Evolutionary conservation across 2,329 filamentous ascomycete genomes (phyloP), one percentile per base, ranked within the genome.

Genomic region (Fusarium lateritium): DNA sequence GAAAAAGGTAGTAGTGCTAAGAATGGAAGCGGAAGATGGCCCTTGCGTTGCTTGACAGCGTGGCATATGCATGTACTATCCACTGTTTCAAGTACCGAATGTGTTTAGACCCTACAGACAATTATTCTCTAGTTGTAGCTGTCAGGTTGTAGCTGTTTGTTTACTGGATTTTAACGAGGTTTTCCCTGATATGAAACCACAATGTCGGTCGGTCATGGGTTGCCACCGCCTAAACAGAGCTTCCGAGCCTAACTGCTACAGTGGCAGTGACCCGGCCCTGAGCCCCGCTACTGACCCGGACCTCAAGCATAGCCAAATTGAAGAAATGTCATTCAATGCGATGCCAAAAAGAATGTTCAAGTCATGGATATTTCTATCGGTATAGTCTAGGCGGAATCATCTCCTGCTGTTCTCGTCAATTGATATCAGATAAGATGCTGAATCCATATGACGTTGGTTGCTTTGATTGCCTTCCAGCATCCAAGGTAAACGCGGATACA

Each of bases 211-310:
- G 21, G n/a, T 19, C 13, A 22, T 17, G 15, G 36, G 24, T 26
- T 34, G 24, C 26, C 33, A 11, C 40, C 22, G 15, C 22, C 22
- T 7, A 11, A 60, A 21, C 26, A 46, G 42, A 55, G 39, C 39
- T 15, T 45, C 24, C n/a, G 42, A 28, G 28, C 8, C 56, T 60
- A 57, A 43, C 52, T 57, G n/a, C n/a, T 57, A 57, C 15, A 22
- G 36, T 57, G 22, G 14, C 17, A 8, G 9, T 44, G 15, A 36
- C 28, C 56, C 42, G 43, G 9, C 42, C 36, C 56, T 57, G 43
- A 42, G 11, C 9, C 24, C 36, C 52, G 17, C 39, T 42, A 56
- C 21, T 40, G 7, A 19, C n/a, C 15, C 6, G 22, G 24, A 24
- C 15, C n/a, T 50, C 33, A 14, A 10, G 19, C 15, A 15, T 56